Percentiles rank a stretch among this genome's conserved stretches.
Evolutionary conservation across 129 eudicot species (phyloP).

Genomic region (Dittrichia graveolens): DNA sequence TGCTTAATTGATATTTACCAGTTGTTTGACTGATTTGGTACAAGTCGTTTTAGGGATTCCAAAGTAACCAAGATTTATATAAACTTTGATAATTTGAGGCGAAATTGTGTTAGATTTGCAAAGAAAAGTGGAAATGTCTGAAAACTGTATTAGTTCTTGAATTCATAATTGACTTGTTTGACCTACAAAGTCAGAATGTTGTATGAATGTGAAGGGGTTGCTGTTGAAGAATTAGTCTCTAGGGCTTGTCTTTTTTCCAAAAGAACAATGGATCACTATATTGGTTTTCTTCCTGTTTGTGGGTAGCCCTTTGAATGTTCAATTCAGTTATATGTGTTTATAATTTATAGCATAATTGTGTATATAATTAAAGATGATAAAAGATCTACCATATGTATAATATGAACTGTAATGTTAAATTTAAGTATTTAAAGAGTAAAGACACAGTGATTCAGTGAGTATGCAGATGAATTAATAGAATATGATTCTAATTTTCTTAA

Average conservation of each 20-base stretch:
- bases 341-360: too few relatives aligned
- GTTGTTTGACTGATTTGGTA: constrained; percentile 9
- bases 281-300: neutral
- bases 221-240: neutral
- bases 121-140: neutral
- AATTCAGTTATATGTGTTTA: too few relatives aligned
- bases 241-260: too few relatives aligned
- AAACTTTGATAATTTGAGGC: neutral
- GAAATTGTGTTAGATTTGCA: neutral
- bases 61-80: neutral
- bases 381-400: too few relatives aligned
- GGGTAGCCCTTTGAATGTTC: too few relatives aligned
- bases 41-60: neutral
- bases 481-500: neutral
- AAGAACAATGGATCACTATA: neutral
- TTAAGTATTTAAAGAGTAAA: too few relatives aligned
- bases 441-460: neutral
- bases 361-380: too few relatives aligned
- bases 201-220: neutral
- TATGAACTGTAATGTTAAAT: too few relatives aligned
- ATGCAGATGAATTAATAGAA: neutral
- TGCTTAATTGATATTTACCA: neutral
- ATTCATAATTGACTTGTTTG: constrained; percentile 11
- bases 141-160: constrained; percentile 1
- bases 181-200: constrained; percentile 14